phyloP scores from a whole-genome alignment of 352 stramenopile genomes.

The Globisporangium canariense region DNA sequence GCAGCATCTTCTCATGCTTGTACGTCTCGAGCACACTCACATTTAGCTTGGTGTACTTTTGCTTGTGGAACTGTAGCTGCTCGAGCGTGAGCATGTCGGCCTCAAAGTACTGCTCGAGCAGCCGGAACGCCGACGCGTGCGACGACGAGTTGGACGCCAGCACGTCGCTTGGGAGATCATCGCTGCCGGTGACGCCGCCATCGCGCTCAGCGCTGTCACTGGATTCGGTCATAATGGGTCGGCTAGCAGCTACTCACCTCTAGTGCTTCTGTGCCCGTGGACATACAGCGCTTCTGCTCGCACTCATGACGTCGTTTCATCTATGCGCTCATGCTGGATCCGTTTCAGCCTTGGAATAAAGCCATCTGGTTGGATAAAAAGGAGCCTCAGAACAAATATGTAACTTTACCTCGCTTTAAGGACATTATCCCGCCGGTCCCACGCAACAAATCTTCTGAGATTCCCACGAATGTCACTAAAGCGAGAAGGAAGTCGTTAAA shows the following conservation, averaged over 20 bases:
- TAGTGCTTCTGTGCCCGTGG: too few relatives aligned
- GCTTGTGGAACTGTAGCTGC: constrained; percentile 78
- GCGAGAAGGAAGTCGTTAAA: background rate
- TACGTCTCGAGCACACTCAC: constrained; percentile 72
- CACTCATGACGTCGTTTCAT: too few relatives aligned
- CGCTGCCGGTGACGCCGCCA: background rate
- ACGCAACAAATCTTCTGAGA: too few relatives aligned
- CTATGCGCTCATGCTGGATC: too few relatives aligned
- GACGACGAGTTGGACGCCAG: constrained; percentile 47
- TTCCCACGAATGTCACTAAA: background rate
- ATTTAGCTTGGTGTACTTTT: constrained; percentile 72
- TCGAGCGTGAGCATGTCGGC: constrained; percentile 79
- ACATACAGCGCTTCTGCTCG: too few relatives aligned
- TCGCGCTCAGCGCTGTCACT: background rate
- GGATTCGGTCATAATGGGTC: background rate
- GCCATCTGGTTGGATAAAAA: too few relatives aligned
- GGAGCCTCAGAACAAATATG: too few relatives aligned
- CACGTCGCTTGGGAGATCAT: constrained; percentile 21
- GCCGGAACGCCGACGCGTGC: constrained; percentile 62
- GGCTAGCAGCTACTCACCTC: too few relatives aligned
- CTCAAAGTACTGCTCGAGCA: constrained; percentile 84
- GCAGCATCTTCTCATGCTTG: constrained; percentile 75
- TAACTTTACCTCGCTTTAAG: too few relatives aligned
- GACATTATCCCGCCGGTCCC: too few relatives aligned
- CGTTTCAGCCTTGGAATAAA: too few relatives aligned